Evolutionary conservation across 2,329 filamentous ascomycete species (phyloP).

Genomic region (Phoma sp.): DNA sequence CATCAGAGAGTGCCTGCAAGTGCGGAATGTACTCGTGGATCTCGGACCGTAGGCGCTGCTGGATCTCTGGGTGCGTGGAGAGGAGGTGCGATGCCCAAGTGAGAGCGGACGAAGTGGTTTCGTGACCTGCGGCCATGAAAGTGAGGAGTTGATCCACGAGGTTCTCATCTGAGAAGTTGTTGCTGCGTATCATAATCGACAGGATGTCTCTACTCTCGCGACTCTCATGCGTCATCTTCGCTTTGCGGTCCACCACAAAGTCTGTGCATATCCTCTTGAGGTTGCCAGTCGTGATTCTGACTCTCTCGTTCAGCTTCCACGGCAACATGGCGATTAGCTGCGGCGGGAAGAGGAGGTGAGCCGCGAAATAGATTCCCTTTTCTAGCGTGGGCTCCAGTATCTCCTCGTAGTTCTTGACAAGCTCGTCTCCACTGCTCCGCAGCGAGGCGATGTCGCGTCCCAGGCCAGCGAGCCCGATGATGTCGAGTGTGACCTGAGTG

Average conservation of each 20-base stretch:
- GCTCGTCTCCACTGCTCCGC: constrained; percentile 50
- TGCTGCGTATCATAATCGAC: constrained; percentile 58
- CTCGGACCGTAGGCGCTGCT: constrained; percentile 71
- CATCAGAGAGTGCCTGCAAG: constrained; percentile 25
- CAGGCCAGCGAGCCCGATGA: constrained; percentile 55
- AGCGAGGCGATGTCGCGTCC: constrained; percentile 53
- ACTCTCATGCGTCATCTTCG: constrained; percentile 42
- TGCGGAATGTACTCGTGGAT: constrained; percentile 66
- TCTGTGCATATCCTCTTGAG: constrained; percentile 53
- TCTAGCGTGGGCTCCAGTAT: constrained; percentile 55
- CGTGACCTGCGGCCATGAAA: constrained; percentile 67
- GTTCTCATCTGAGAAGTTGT: constrained; percentile 60
- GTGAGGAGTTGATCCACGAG: constrained; percentile 63
- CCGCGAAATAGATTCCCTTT: constrained; percentile 55
- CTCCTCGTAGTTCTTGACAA: constrained; percentile 53
- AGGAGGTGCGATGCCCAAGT: constrained; percentile 78
- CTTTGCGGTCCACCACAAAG: constrained; percentile 58
- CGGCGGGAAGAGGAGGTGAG: constrained; percentile 48
- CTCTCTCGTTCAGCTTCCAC: constrained; percentile 55
- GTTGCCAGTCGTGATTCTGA: constrained; percentile 46
- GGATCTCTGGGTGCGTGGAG: constrained; percentile 68
- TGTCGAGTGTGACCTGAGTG: constrained; percentile 54
- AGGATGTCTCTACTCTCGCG: constrained; percentile 51
- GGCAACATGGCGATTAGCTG: constrained; percentile 52
- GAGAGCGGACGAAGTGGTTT: constrained; percentile 77